Percentiles rank a stretch among this genome's conserved stretches.
phyloP scores from a whole-genome alignment of 2,329 filamentous ascomycete genomes.

The Aciculosporium take region DNA sequence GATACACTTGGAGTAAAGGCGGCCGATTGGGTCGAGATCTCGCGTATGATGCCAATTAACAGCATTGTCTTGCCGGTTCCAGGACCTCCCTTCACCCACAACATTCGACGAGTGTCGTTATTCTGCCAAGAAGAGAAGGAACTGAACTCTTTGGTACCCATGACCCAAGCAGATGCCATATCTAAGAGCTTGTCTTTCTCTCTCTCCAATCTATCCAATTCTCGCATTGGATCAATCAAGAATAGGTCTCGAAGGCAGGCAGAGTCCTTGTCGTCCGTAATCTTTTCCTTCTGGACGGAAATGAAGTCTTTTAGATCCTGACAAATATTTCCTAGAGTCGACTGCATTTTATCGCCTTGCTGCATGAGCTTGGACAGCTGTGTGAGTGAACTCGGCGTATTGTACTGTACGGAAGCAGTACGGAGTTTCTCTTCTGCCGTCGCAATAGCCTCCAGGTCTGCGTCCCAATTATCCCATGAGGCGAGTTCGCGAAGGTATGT shows the following conservation, averaged over 20 bases:
- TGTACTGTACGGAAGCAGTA: constrained; percentile 7
- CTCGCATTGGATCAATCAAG: constrained; percentile 6
- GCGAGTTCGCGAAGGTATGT: constrained; percentile 7
- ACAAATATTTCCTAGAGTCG: constrained; percentile 6
- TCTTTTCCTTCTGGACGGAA: constrained; percentile 6
- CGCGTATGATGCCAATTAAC: constrained; percentile 16
- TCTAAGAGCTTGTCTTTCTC: constrained; percentile 8
- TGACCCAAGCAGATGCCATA: constrained; percentile 7
- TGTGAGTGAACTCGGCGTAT: constrained; percentile 6
- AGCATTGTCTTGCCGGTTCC: constrained; percentile 26
- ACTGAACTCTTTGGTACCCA: constrained; percentile 5
- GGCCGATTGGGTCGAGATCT: constrained; percentile 9
- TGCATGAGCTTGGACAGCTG: constrained; percentile 7
- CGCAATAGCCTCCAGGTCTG: constrained; percentile 5
- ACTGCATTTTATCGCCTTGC: constrained; percentile 7
- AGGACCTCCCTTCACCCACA: constrained; percentile 22
- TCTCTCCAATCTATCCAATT: constrained; percentile 8
- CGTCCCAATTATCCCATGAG: constrained; percentile 6
- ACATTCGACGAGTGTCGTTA: constrained; percentile 10
- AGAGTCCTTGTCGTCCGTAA: constrained; percentile 7
- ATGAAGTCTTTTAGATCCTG: constrained; percentile 9
- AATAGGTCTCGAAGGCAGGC: constrained; percentile 8
- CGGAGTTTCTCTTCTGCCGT: constrained; percentile 6
- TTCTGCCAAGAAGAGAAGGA: constrained; percentile 17
- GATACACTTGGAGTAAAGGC: constrained; percentile 7